Base-by-base conservation (phyloP, 2,329 filamentous ascomycete species). In the Pseudocercospora crystallina region DNA sequence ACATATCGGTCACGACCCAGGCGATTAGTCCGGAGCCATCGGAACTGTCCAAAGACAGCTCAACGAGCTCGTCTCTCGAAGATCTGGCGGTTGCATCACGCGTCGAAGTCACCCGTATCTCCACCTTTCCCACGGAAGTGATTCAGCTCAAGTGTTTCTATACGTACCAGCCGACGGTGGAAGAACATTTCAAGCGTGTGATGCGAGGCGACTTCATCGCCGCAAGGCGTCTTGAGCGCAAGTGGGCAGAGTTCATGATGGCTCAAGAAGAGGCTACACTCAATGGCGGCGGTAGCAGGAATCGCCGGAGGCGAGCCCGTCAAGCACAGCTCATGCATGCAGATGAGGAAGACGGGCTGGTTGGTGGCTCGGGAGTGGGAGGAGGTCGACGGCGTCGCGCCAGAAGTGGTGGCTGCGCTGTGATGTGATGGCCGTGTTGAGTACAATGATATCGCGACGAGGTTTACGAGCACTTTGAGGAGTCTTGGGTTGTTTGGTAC, bases 161-260 rank as follows among this genome's bases (percentile, higher is more conserved):
- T 69, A 90, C 87, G 36, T 96, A 89, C 82, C 92, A 97, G 72
- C 89, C 89, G 73, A 96, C 90, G 0, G 90, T 96, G 4, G 87
- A 96, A 60, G 90, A 96, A 69, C 92, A 97, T 70, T 90, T 85
- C 46, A 92, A 91, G 73, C 83, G 91, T 3, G 89, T 96, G 0
- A 70, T 95, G 44, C 78, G 82, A 4, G 89, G 89, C 5, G 88
- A 96, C 55, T 80, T 90, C 51, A 76, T 78, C 0, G 80, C 87
- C 1, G 94, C 94, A 0, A 79, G 78, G 33, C 78, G 89, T n/a
- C 77, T 97, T 14, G 91, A 96, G 75, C 80, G 85, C 57, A 95
- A 92, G 68, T 97, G 92, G 92, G 86, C 87, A 0, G 87, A 95
- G 47, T 95, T 90, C 69, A 96, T 96, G 90, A 89, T 95, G 73